Evolutionary conservation across 306 rosid genomes (phyloP), one percentile per base, ranked within the genome.

Genomic region (Glycine latifolia): DNA sequence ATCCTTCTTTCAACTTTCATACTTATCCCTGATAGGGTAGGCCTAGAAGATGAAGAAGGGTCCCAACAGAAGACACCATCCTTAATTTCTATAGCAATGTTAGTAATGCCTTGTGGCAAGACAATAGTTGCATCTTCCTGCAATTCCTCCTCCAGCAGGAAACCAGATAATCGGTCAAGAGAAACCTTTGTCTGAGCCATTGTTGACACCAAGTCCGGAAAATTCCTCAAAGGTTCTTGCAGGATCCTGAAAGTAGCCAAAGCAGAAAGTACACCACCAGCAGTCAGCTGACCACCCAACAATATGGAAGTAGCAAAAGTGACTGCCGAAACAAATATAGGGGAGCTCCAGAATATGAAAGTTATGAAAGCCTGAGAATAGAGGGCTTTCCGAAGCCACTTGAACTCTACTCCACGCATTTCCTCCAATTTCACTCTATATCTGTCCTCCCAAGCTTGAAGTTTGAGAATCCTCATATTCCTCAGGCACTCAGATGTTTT

Each of bases 141-240:
- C 83, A 96, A 89, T 86, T 96, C 98, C 89, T 96, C 98, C 83
- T 96, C 98, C 79, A 83, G 91, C 82, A 96, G 88, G 89, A 96
- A 94, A 77, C 92, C 83, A 66, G 97, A 93, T 80, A 96, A 82
- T 52, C 99, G 91, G 89, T 96, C 99, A 54, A 96, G 94, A 83
- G 99, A 96, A 88, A 96, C 99, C 83, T 93, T 96, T 78, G 99
- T 96, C 91, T 96, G 99, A 77, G 98, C 99, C 99, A 96, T 96
- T 87, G 93, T 96, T 13, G 98, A 93, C 76, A 96, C 98, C 89
- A 96, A 89, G 86, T 96, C 99, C 8, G 98, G 99, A 79, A 96
- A 96, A 86, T 94, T 96, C 90, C 99, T 91, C 68, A 93, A 90
- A 73, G 99, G 99, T 82, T 96, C 99, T 96, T 96, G 99, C 74